phyloP scores from a whole-genome alignment of 352 stramenopile genomes.

The Achlya hypogyna region DNA sequence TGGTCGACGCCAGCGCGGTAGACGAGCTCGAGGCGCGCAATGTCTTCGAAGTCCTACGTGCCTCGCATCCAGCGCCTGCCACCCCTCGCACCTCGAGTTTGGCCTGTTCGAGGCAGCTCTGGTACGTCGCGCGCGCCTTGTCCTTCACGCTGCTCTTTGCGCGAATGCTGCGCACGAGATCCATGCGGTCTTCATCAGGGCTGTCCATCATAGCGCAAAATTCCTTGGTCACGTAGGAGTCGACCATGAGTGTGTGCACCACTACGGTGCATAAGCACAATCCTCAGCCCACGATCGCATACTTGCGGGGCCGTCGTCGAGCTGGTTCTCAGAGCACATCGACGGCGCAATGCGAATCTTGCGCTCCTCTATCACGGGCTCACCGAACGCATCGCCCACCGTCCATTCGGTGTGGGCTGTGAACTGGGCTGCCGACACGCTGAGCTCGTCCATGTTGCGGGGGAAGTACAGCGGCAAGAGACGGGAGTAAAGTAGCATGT shows the following conservation, averaged over 20 bases:
- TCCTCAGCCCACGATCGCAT: neutral
- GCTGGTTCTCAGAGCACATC: constrained; percentile 20
- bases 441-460: constrained; percentile 31
- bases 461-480: constrained; percentile 73
- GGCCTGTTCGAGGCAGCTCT: constrained; percentile 35
- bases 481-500: constrained; percentile 50
- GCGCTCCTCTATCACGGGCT: constrained; percentile 70
- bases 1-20: constrained; percentile 63
- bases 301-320: constrained; percentile 22
- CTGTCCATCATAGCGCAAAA: constrained; percentile 53
- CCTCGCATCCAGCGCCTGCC: neutral
- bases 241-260: neutral
- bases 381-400: constrained; percentile 52
- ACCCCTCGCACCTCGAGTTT: constrained; percentile 24
- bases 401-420: constrained; percentile 25
- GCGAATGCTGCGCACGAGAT: constrained; percentile 28
- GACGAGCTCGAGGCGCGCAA: constrained; percentile 45
- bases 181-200: constrained; percentile 44
- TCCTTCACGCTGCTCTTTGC: constrained; percentile 32
- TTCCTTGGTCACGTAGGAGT: constrained; percentile 31
- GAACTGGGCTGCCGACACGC: constrained; percentile 21
- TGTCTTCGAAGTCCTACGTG: constrained; percentile 44
- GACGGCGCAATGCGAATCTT: constrained; percentile 60
- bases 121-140: constrained; percentile 28
- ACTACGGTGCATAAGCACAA: neutral